These are phyloP conservation scores for Kwoniella shivajii DNA, from an alignment of 1,284 basidiomycete species.

Conservation along the genomic window DNA sequence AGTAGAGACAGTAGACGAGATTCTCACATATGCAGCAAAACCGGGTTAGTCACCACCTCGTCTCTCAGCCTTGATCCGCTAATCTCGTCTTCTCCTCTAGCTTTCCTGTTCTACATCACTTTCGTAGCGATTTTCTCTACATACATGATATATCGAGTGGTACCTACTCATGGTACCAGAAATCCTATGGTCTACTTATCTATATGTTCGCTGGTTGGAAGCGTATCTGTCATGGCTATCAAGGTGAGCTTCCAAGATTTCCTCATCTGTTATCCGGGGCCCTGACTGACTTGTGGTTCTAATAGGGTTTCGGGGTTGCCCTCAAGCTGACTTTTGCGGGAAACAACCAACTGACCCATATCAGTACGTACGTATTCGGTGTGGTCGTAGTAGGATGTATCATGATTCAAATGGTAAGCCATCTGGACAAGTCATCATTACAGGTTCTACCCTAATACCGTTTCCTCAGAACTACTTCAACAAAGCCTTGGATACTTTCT, in stretches of 20 bases:
- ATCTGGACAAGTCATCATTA: not conserved
- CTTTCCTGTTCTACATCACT: slow-evolving; percentile 85
- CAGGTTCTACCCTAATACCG: not conserved
- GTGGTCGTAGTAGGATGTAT: slow-evolving; percentile 84
- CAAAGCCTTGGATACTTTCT: slow-evolving; percentile 95
- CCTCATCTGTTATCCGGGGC: not conserved
- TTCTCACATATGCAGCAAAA: slow-evolving; percentile 76
- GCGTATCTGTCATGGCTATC: slow-evolving; percentile 80
- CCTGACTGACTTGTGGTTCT: slow-evolving; percentile 55
- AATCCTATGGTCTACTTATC: slow-evolving; percentile 90
- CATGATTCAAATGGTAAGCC: slow-evolving; percentile 76
- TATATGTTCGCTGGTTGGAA: slow-evolving; percentile 98
- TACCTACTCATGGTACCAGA: slow-evolving; percentile 82
- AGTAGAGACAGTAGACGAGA: slow-evolving; percentile 91
- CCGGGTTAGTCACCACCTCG: slow-evolving; percentile 64
- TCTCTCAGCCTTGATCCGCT: not conserved
- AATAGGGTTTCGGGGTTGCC: slow-evolving; percentile 84
- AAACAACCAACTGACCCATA: slow-evolving; percentile 93
- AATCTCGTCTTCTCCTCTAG: slow-evolving; percentile 53
- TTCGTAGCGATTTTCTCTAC: slow-evolving; percentile 79
- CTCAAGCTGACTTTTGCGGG: slow-evolving; percentile 92
- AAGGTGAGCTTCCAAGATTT: slow-evolving; percentile 32
- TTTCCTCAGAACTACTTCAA: slow-evolving; percentile 83
- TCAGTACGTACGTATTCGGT: slow-evolving; percentile 92
- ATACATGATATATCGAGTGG: slow-evolving; percentile 84